Conservation (phyloP, 108 stramenopile species). For the Schizochytrium sp. region DNA sequence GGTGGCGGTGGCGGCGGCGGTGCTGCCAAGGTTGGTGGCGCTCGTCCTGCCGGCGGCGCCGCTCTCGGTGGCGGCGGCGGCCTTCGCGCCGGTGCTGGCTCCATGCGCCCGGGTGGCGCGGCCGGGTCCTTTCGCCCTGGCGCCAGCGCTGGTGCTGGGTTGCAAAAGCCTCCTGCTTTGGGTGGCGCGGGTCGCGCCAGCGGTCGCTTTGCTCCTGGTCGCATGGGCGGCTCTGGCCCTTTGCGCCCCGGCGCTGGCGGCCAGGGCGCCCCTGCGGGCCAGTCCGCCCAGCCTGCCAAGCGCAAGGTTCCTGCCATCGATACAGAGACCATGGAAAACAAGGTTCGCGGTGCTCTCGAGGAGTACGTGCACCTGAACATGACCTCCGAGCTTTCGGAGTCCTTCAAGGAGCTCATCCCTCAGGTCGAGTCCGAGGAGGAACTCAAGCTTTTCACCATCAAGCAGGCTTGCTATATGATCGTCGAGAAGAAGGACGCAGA, state of each 20-base stretch:
- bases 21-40: background rate
- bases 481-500: conserved; percentile 22
- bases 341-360: background rate
- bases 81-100: background rate
- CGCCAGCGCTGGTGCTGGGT: background rate
- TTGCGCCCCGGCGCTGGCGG: background rate
- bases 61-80: background rate
- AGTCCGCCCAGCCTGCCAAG: background rate
- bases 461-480: background rate
- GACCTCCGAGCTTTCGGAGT: background rate
- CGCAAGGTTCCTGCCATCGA: background rate
- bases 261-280: background rate
- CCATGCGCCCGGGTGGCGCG: background rate
- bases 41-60: background rate
- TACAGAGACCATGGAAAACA: background rate
- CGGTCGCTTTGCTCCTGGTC: background rate
- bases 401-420: background rate
- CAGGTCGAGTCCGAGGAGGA: background rate
- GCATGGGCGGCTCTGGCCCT: background rate
- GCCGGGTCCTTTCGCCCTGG: background rate
- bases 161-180: background rate
- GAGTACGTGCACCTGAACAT: background rate
- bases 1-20: background rate
- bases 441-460: background rate
- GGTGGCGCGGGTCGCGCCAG: background rate